Conservation (phyloP, 192 early-diverging fungal genomes). For the Mortierella claussenii region DNA sequence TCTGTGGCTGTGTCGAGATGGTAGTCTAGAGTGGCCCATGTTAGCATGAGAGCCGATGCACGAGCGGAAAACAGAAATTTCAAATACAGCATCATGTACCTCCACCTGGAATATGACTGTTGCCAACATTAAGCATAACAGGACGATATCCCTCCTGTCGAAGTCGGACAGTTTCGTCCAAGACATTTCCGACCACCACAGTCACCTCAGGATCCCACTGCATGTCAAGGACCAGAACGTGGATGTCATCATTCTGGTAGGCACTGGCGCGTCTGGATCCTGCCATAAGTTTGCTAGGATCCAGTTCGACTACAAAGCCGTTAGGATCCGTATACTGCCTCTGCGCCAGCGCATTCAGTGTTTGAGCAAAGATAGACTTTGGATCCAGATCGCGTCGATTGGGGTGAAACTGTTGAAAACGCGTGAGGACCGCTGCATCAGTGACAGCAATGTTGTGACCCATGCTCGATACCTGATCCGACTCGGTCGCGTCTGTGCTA, state of each 20-base stretch:
- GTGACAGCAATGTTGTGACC: background rate
- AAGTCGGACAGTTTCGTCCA: slow-evolving; percentile 42
- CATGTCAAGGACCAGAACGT: slow-evolving; percentile 48
- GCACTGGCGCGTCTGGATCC: slow-evolving; percentile 38
- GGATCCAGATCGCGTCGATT: slow-evolving; percentile 15
- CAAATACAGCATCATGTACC: slow-evolving; percentile 5
- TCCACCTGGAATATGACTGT: slow-evolving; percentile 34
- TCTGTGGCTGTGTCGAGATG: slow-evolving; percentile 37
- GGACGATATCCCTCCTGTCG: slow-evolving; percentile 48
- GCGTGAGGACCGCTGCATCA: slow-evolving; percentile 7
- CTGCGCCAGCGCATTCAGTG: slow-evolving; percentile 18
- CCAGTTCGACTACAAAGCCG: slow-evolving; percentile 47
- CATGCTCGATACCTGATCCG: background rate
- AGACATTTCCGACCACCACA: slow-evolving; percentile 46
- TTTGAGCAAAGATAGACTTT: slow-evolving; percentile 33
- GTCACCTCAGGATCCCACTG: slow-evolving; percentile 50
- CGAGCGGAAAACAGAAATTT: background rate
- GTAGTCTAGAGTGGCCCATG: too few relatives aligned
- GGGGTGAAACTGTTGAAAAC: slow-evolving; percentile 47
- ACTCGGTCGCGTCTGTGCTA: background rate
- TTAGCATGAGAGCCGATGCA: too few relatives aligned
- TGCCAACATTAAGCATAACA: slow-evolving; percentile 48
- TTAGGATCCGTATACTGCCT: slow-evolving; percentile 39
- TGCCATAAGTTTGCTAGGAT: slow-evolving; percentile 36
- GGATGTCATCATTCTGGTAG: slow-evolving; percentile 46